phyloP scores from a whole-genome alignment of 768 basidiomycete genomes.

The Rhodotorula diobovata region DNA sequence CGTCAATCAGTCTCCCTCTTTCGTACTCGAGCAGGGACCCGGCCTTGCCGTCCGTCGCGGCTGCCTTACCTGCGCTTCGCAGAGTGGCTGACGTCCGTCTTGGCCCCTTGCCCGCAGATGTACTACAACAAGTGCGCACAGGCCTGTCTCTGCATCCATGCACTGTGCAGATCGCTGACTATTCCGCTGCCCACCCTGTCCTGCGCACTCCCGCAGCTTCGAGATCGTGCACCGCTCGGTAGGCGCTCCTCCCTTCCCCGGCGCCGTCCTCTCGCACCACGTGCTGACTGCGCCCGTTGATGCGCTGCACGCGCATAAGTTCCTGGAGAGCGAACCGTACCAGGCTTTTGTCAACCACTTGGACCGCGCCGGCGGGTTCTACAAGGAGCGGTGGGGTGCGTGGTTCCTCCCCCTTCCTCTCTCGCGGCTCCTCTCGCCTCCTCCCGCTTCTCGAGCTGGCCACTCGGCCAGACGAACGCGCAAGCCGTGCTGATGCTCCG shows the following conservation, averaged over 20 bases:
- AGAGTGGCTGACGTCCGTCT: too few species aligned
- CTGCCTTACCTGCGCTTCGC: too few species aligned
- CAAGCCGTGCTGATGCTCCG: too few species aligned
- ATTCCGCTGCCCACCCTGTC: neutral
- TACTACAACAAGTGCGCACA: constrained; percentile 1
- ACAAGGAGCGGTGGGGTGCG: constrained; percentile 23
- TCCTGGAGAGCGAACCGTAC: constrained; percentile 21
- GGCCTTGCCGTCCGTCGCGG: too few species aligned
- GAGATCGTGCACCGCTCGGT: constrained; percentile 22
- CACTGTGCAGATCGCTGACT: too few species aligned
- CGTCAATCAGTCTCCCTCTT: neutral
- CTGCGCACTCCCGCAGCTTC: constrained; percentile 1
- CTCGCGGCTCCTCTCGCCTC: neutral
- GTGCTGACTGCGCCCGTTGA: neutral
- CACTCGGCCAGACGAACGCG: too few species aligned
- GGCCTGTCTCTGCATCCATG: neutral
- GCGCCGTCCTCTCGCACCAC: too few species aligned
- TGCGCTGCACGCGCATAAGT: neutral
- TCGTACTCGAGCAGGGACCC: too few species aligned
- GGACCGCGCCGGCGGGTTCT: constrained; percentile 14
- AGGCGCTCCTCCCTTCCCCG: neutral
- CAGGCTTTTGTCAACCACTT: constrained; percentile 10
- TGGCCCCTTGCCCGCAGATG: neutral
- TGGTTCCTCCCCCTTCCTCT: neutral
- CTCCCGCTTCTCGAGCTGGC: neutral